Evolutionary conservation across 176 grass and related monocot genomes (phyloP).

Genomic region (Pontederia paniculata): DNA sequence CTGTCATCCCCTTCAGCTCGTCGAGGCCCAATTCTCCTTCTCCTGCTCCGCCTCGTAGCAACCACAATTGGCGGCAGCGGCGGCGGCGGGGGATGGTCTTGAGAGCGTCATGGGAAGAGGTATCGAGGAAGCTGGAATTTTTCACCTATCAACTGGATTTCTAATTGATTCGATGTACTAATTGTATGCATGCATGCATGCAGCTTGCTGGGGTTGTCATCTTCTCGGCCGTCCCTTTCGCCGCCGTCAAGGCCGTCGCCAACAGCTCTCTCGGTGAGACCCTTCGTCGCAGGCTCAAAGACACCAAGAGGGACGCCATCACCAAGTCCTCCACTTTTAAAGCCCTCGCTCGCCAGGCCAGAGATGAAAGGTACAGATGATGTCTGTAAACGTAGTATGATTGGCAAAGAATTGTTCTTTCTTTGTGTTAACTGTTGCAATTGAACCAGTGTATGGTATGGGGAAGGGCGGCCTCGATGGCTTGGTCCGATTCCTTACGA

Average conservation of each 20-base stretch:
- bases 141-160: no score
- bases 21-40: no score
- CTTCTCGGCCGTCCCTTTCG: constrained; percentile 87
- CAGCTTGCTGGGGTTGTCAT: constrained; percentile 74
- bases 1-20: no score
- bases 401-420: no score
- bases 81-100: no score
- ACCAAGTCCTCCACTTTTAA: constrained; percentile 39
- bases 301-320: constrained; percentile 45
- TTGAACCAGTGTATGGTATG: constrained; percentile 59
- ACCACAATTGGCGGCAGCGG: no score
- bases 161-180: no score
- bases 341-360: constrained; percentile 33
- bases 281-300: constrained; percentile 43
- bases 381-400: neutral
- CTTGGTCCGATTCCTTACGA: constrained; percentile 64
- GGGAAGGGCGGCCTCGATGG: constrained; percentile 64
- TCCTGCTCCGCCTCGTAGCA: no score
- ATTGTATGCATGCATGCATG: no score
- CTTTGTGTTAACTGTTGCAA: neutral
- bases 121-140: no score
- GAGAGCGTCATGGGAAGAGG: no score
- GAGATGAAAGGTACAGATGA: constrained; percentile 29
- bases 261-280: constrained; percentile 63
- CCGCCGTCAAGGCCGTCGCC: constrained; percentile 76